Base-by-base conservation (phyloP, 164 flowering plant genomes). In the Euptelea pleiosperma region DNA sequence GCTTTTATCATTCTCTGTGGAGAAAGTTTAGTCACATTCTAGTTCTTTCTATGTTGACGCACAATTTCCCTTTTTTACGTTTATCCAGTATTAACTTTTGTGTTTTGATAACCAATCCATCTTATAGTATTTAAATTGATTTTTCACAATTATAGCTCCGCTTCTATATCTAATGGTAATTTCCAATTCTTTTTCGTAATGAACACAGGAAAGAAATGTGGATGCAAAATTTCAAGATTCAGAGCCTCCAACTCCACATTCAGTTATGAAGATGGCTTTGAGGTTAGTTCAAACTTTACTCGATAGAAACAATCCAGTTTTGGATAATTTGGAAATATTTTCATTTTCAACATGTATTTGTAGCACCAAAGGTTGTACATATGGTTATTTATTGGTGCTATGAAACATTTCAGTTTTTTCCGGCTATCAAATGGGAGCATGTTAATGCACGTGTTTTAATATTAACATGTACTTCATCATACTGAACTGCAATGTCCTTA, bases 171-270 rank as follows among this genome's bases (percentile, higher is more conserved):
- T 39, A 3, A 45, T 54, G 34, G 11, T 48, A 4, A 33, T 53
- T 36, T 48, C 35, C 8, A 2, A 19, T 36, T 47, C 12, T 47
- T 51, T 33, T 44, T 15, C 49, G 16, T 60, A 36, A 25, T 56
- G 24, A 43, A 75, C 69, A 44, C 83, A 91, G 97, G 97, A 90
- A 62, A 90, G 77, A 75, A 82, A 79, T 73, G 73, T 71, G 66
- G 87, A 88, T 57, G 61, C 69, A 25, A 91, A 78, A 68, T 59
- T 69, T 60, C 87, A 77, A 49, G 91, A 85, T 30, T 73, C 75
- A 40, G 96, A 86, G 70, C 86, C 95, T 66, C 80, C 84, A 62
- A 82, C 91, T 58, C 89, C 89, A 42, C 83, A 71, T 55, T 80
- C 87, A 24, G 63, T 75, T 29, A 45, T 69, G 28, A 91, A 82